Evolutionary conservation across 2,329 filamentous ascomycete species (phyloP).

Genomic region (Sclerotinia minor): DNA sequence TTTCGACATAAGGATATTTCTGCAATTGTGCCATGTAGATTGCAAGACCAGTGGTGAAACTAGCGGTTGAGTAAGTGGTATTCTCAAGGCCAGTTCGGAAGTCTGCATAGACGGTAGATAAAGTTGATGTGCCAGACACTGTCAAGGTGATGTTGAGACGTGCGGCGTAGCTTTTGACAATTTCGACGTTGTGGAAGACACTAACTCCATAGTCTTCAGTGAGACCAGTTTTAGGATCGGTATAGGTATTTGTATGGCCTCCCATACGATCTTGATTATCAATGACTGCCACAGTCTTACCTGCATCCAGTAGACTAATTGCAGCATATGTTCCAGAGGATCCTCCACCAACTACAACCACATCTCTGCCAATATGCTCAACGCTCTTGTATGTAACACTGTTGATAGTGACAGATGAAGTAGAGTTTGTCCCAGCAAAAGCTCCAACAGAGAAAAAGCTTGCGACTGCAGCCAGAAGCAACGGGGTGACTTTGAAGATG

Average conservation of each 20-base stretch:
- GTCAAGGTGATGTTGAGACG: conserved; percentile 21
- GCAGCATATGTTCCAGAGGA: conserved; percentile 43
- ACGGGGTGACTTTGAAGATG: not conserved
- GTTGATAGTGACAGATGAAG: not conserved
- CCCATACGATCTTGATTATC: conserved; percentile 42
- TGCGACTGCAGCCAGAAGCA: conserved; percentile 1
- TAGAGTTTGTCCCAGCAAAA: not conserved
- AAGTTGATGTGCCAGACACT: not conserved
- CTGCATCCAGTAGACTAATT: conserved; percentile 40
- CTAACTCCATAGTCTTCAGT: conserved; percentile 45
- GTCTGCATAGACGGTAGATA: conserved; percentile 10
- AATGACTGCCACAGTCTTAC: conserved; percentile 42
- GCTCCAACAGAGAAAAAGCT: not conserved
- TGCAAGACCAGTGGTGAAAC: conserved; percentile 23
- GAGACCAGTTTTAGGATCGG: conserved; percentile 42
- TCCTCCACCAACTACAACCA: conserved; percentile 44
- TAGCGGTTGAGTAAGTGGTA: conserved; percentile 19
- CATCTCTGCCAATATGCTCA: conserved; percentile 32
- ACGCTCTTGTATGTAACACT: not conserved
- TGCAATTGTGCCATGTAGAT: conserved; percentile 34
- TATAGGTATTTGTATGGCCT: conserved; percentile 36
- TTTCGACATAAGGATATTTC: conserved; percentile 42
- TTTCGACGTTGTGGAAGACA: conserved; percentile 24
- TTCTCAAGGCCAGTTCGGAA: conserved; percentile 26
- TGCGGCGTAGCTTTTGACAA: conserved; percentile 28